phyloP scores from a whole-genome alignment of 176 grass and related monocot species.

The Rhynchospora pubera region DNA sequence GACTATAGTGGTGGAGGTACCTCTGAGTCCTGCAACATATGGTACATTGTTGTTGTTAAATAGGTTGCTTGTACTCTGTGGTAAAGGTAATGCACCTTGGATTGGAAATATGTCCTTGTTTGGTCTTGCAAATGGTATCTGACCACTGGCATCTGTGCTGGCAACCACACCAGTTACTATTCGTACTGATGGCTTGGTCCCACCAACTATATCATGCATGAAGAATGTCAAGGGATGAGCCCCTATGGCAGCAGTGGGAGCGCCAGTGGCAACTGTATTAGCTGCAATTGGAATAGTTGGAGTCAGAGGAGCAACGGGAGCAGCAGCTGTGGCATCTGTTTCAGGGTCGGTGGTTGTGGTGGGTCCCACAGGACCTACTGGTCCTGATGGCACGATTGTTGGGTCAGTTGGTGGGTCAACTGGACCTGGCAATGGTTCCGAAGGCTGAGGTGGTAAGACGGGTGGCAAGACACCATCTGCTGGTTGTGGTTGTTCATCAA shows the following conservation, averaged over 20 bases:
- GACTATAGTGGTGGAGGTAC: conserved; percentile 29
- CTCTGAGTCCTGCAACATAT: conserved; percentile 47
- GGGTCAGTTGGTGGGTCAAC: conserved; percentile 31
- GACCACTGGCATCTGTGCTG: conserved; percentile 41
- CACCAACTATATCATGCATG: conserved; percentile 77
- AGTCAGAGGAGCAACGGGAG: not conserved
- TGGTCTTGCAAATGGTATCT: conserved; percentile 52
- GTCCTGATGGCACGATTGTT: not conserved
- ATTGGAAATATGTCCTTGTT: conserved; percentile 66
- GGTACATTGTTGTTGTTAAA: conserved; percentile 54
- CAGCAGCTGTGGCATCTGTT: not conserved
- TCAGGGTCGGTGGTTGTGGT: not conserved
- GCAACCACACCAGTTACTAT: conserved; percentile 61
- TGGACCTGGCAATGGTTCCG: conserved; percentile 26
- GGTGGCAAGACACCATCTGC: not conserved
- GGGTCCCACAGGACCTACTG: not conserved
- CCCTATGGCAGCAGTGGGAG: not conserved
- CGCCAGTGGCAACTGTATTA: not conserved
- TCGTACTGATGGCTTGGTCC: conserved; percentile 38
- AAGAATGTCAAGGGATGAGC: conserved; percentile 48
- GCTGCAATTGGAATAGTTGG: not conserved
- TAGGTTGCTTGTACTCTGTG: conserved; percentile 34
- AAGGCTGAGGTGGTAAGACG: conserved; percentile 28
- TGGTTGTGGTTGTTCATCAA: conserved; percentile 36
- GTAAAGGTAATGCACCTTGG: conserved; percentile 55